Conservation (phyloP, 768 basidiomycete genomes). For the Psilocybe cyanescens region DNA sequence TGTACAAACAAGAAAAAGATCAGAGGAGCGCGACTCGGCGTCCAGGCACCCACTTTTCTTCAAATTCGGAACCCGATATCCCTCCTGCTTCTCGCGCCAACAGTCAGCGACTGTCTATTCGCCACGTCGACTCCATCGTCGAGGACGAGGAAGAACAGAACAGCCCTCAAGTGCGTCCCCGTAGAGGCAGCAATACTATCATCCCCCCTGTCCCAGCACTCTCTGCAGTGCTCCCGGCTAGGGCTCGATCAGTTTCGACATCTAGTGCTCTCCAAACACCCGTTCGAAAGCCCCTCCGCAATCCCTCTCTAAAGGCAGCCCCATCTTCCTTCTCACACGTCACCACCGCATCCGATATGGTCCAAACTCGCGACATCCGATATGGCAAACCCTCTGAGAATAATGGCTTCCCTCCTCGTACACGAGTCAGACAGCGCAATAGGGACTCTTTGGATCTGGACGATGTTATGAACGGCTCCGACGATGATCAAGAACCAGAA, state of each 20-base stretch:
- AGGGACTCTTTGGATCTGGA: slow-evolving; percentile 77
- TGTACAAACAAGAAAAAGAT: slow-evolving; percentile 77
- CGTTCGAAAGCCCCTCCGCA: slow-evolving; percentile 31
- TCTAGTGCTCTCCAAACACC: slow-evolving; percentile 33
- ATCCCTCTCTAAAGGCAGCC: slow-evolving; percentile 34
- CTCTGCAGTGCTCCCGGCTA: slow-evolving; percentile 31
- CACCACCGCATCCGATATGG: slow-evolving; percentile 30
- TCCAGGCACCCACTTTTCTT: slow-evolving; percentile 35
- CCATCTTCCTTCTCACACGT: slow-evolving; percentile 28
- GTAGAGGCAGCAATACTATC: slow-evolving; percentile 50
- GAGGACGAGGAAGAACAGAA: slow-evolving; percentile 65
- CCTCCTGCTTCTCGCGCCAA: slow-evolving; percentile 33
- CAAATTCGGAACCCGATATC: slow-evolving; percentile 38
- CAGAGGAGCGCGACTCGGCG: slow-evolving; percentile 43
- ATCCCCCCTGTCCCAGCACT: slow-evolving; percentile 40
- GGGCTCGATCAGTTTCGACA: slow-evolving; percentile 46
- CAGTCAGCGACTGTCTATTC: slow-evolving; percentile 46
- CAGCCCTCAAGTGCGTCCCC: slow-evolving; percentile 41
- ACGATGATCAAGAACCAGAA: slow-evolving; percentile 50
- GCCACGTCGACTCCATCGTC: slow-evolving; percentile 64
- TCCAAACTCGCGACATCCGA: slow-evolving; percentile 28
- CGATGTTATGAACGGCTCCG: slow-evolving; percentile 72
- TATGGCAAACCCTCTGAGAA: slow-evolving; percentile 26
- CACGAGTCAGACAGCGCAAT: slow-evolving; percentile 55
- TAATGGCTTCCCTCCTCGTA: slow-evolving; percentile 49